Base-by-base conservation (phyloP, 2,329 filamentous ascomycete species). In the Colletotrichum musicola region DNA sequence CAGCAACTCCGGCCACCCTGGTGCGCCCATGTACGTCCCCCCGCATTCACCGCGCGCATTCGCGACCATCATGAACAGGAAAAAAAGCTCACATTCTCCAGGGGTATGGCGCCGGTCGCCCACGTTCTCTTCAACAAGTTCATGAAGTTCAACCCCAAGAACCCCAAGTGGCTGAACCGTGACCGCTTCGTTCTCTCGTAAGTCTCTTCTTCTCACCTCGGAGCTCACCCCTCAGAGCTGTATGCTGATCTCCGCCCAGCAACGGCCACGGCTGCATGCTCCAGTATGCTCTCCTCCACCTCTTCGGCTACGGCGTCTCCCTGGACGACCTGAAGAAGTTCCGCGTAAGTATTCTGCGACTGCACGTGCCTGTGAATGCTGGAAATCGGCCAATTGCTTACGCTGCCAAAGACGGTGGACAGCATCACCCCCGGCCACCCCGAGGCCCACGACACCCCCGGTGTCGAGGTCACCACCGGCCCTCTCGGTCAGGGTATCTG, bases 231-330 rank as follows among this genome's bases (percentile, higher is more conserved):
- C 30, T 42, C 14, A n/a, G 20, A 27, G 20, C 42, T n/a, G 22
- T 14, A 12, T 6, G 30, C 46, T 71, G 55, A 59, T 53, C 6
- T 16, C 10, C 16, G 27, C 14, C 10, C 76, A 98, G 95, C 71
- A 99, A 99, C 88, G 96, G 96, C 76, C 96, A 99, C 86, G 96
- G 92, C 77, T 99, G 96, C 90, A 97, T 99, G 95, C 93, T 99
- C 71, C 96, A 98, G 83, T 99, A 99, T 91, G 93, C 95, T 78
- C 89, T 99, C 75, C 92, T 99, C 77, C 96, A 99, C 87, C 88
- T 99, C 65, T 97, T 95, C 84, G 96, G 96, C 82, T 99, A 97
- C 82, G 89, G 85, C 72, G 77, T 99, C 75, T 89, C 89, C 78
- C 86, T 99, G 71, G 93, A 99, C 78, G 96, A 98, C 84, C 83